Percentiles rank a stretch among this genome's conserved stretches.
Evolutionary conservation across 164 flowering plant genomes (phyloP).

Genomic region (Piper betle): DNA sequence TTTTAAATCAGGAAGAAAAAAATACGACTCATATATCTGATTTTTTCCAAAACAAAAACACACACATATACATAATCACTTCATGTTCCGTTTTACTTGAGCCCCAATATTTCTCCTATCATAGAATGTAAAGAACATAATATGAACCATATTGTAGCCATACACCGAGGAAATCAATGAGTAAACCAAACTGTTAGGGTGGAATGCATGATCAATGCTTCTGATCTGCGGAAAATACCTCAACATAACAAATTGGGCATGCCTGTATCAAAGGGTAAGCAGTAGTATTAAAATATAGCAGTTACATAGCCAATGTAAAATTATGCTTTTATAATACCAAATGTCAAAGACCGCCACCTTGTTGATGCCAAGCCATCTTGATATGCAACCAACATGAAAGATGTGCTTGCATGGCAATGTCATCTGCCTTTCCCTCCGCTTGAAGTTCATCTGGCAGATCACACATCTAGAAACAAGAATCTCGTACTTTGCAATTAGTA

Average conservation of each 20-base stretch:
- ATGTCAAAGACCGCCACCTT: slow-evolving; percentile 30
- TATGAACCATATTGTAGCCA: neutral
- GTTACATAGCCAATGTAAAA: neutral
- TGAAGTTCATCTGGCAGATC: slow-evolving; percentile 86
- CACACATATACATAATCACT: no score
- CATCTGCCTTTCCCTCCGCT: slow-evolving; percentile 51
- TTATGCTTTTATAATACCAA: neutral
- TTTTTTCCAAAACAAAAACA: no score
- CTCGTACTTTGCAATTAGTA: neutral
- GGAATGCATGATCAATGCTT: neutral
- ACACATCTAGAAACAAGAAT: slow-evolving; percentile 42
- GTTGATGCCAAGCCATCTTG: slow-evolving; percentile 83
- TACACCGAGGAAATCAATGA: neutral
- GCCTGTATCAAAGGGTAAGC: slow-evolving; percentile 5
- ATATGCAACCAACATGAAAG: slow-evolving; percentile 60
- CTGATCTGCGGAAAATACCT: slow-evolving; percentile 2
- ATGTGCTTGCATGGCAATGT: slow-evolving; percentile 76
- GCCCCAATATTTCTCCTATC: no score
- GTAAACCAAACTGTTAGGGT: neutral
- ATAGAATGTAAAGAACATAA: no score
- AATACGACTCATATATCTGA: no score
- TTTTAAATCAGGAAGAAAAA: no score
- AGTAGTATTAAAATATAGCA: neutral
- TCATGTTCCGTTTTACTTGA: no score
- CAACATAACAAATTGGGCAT: slow-evolving; percentile 9